Evolutionary conservation across 139 green algal genomes (phyloP).

Genomic region (Closterium sp.): DNA sequence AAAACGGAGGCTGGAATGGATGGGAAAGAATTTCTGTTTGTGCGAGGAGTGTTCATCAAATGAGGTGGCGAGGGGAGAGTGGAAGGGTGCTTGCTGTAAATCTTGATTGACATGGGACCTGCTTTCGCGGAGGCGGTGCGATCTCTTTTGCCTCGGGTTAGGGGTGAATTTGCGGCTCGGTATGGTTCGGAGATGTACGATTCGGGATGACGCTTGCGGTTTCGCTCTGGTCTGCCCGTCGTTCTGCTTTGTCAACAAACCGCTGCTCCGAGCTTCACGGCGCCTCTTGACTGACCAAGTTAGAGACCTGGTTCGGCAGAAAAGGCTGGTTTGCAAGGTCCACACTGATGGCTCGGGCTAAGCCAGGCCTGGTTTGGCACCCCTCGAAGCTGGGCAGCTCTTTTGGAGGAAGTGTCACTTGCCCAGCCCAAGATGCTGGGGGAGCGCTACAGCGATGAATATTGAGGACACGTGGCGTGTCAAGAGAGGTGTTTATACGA

Average conservation of each 20-base stretch:
- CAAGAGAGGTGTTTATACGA: too few relatives aligned
- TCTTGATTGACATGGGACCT: neutral
- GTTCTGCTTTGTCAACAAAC: neutral
- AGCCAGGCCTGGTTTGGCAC: neutral
- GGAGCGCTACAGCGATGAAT: too few relatives aligned
- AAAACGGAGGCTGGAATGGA: too few relatives aligned
- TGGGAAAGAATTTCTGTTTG: too few relatives aligned
- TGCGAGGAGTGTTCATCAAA: too few relatives aligned
- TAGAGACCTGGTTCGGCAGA: neutral
- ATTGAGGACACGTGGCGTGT: too few relatives aligned
- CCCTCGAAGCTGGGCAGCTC: too few relatives aligned
- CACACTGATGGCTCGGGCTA: neutral
- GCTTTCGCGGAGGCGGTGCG: neutral
- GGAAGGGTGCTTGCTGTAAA: neutral
- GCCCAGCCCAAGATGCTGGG: too few relatives aligned
- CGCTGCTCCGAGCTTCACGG: neutral
- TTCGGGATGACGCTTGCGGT: neutral
- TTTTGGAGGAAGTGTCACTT: too few relatives aligned
- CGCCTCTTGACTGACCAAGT: neutral
- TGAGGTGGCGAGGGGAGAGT: neutral
- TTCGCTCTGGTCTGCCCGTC: neutral
- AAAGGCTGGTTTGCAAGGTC: neutral
- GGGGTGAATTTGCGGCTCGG: neutral
- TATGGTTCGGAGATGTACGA: neutral
- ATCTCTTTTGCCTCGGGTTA: neutral